phyloP scores from a whole-genome alignment of 2,329 filamentous ascomycete genomes.

The Epichloe uncinata region DNA sequence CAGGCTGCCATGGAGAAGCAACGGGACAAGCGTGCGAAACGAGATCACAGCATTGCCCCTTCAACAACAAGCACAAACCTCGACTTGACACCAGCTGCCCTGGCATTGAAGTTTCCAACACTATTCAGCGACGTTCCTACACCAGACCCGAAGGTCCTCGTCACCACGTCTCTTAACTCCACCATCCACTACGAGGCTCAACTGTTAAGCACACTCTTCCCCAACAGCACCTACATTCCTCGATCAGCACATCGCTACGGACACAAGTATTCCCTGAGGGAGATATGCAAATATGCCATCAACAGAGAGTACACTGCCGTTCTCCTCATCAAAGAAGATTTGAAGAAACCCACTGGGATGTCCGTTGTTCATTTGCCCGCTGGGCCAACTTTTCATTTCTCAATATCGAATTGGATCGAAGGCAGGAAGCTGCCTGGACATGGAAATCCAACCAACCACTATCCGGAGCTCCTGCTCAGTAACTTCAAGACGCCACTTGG shows the following conservation, averaged over 20 bases:
- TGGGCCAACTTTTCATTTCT: constrained; percentile 89
- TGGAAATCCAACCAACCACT: constrained; percentile 76
- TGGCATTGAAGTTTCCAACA: constrained; percentile 47
- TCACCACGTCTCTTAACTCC: constrained; percentile 84
- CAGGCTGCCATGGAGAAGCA: constrained; percentile 28
- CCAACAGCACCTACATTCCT: constrained; percentile 75
- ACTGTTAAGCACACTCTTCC: constrained; percentile 69
- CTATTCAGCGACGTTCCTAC: constrained; percentile 47
- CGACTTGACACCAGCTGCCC: constrained; percentile 46
- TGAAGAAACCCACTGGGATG: constrained; percentile 69
- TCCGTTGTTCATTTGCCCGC: constrained; percentile 72
- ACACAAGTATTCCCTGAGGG: constrained; percentile 83
- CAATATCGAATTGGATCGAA: constrained; percentile 79
- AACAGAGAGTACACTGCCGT: constrained; percentile 76
- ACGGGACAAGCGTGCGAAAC: constrained; percentile 29
- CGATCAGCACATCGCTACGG: constrained; percentile 72
- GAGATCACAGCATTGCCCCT: constrained; percentile 38
- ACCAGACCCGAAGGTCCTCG: constrained; percentile 66
- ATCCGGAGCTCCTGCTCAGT: constrained; percentile 81
- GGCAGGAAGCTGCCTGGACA: constrained; percentile 81
- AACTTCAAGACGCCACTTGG: constrained; percentile 91
- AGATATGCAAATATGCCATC: constrained; percentile 75
- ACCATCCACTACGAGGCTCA: constrained; percentile 75
- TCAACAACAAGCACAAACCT: constrained; percentile 51
- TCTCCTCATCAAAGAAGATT: constrained; percentile 76